Conservation (phyloP, 2,329 filamentous ascomycete genomes). For the Thielaviopsis musarum region DNA sequence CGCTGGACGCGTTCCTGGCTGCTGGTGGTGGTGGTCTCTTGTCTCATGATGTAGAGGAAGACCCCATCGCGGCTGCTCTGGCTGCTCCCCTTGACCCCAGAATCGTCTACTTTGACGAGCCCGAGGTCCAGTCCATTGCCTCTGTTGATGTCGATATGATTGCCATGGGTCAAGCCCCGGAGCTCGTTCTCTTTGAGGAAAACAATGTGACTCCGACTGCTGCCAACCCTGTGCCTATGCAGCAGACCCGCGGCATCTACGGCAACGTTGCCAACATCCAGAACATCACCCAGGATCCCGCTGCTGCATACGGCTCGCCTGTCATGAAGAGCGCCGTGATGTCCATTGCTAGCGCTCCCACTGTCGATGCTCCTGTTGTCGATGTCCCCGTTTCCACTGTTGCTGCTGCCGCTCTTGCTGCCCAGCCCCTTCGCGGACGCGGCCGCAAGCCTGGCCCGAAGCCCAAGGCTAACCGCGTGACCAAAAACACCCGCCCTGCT, state of each 20-base stretch:
- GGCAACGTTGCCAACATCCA: not conserved
- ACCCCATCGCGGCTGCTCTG: no score
- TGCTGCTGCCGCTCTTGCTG: not conserved
- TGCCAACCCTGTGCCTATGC: not conserved
- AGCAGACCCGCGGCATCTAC: not conserved
- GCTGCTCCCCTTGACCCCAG: no score
- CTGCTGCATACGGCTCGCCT: not conserved
- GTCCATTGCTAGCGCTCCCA: not conserved
- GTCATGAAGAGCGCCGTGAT: not conserved
- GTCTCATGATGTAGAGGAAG: no score
- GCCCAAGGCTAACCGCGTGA: not conserved
- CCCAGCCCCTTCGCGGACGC: not conserved
- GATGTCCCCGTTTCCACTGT: not conserved
- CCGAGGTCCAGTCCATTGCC: not conserved
- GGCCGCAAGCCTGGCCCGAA: not conserved
- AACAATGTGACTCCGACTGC: not conserved
- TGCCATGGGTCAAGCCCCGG: not conserved
- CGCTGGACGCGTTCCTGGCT: no score
- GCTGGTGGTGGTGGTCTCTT: no score
- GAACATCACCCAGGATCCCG: not conserved
- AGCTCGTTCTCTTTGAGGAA: not conserved
- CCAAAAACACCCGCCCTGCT: not conserved
- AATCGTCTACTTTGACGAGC: not conserved
- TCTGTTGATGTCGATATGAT: not conserved
- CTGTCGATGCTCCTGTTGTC: not conserved